phyloP scores from a whole-genome alignment of 2,329 filamentous ascomycete genomes.

The Venturia oleaginea region DNA sequence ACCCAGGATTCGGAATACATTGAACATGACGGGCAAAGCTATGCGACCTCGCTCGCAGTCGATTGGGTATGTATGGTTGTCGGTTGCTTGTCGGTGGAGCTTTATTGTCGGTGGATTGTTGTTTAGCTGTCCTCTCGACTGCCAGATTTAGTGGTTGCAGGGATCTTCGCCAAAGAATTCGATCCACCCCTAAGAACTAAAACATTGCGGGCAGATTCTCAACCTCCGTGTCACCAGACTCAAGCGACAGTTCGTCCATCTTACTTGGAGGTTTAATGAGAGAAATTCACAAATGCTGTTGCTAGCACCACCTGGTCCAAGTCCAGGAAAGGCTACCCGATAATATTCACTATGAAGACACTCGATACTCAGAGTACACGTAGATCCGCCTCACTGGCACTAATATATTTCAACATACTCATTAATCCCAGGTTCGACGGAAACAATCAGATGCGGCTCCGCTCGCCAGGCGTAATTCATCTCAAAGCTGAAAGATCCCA shows the following conservation, averaged over 20 bases:
- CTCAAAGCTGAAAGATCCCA: too few relatives aligned
- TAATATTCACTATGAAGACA: too few relatives aligned
- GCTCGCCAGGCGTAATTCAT: too few relatives aligned
- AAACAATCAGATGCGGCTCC: too few relatives aligned
- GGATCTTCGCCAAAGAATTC: constrained; percentile 1
- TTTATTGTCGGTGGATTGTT: neutral
- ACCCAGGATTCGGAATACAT: constrained; percentile 62
- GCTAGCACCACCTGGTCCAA: too few relatives aligned
- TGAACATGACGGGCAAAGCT: constrained; percentile 42
- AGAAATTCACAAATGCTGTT: neutral
- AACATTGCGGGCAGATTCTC: neutral
- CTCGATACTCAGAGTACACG: too few relatives aligned
- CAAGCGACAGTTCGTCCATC: neutral
- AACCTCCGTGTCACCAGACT: neutral
- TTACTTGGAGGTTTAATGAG: neutral
- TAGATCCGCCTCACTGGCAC: too few relatives aligned
- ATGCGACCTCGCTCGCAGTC: neutral
- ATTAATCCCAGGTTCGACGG: too few relatives aligned
- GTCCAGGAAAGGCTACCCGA: neutral
- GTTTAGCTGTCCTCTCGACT: neutral
- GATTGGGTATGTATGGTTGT: neutral
- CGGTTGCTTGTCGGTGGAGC: neutral
- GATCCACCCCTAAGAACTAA: neutral
- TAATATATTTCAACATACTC: too few relatives aligned
- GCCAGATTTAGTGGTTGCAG: neutral